phyloP scores from a whole-genome alignment of 257 asterid species.

The Petrea volubilis region DNA sequence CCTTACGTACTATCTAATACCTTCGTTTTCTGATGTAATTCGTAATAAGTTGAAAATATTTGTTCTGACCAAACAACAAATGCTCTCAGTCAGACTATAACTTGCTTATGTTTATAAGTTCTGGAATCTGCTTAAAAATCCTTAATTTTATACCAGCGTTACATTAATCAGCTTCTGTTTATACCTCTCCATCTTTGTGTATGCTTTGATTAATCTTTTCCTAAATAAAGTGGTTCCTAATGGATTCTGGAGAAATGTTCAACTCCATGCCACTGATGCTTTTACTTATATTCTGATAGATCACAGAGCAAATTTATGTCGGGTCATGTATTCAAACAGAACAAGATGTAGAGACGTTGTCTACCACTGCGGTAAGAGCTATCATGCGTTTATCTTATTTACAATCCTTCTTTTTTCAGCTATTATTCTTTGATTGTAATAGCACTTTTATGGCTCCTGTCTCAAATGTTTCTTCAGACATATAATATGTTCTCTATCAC shows the following conservation, averaged over 20 bases:
- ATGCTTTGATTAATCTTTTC: not conserved
- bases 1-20: not conserved
- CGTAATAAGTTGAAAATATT: not conserved
- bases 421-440: slow-evolving; percentile 8
- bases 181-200: not conserved
- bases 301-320: slow-evolving; percentile 93
- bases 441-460: slow-evolving; percentile 5
- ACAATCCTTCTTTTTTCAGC: slow-evolving; percentile 12
- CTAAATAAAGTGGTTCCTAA: not conserved
- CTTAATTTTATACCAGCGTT: not conserved
- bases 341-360: slow-evolving; percentile 68
- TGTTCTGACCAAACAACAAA: not conserved
- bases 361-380: slow-evolving; percentile 62
- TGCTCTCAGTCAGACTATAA: slow-evolving; percentile 2
- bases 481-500: not conserved
- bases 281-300: slow-evolving; percentile 45
- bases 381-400: slow-evolving; percentile 8
- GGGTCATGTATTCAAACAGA: slow-evolving; percentile 94
- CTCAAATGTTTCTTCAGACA: not conserved
- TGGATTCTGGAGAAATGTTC: slow-evolving; percentile 13
- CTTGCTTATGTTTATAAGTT: not conserved
- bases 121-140: not conserved
- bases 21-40: not conserved
- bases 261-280: slow-evolving; percentile 16
- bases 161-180: slow-evolving; percentile 3